Conservation (phyloP, 1,139 yeast genomes). For the Diutina ranongensis region DNA sequence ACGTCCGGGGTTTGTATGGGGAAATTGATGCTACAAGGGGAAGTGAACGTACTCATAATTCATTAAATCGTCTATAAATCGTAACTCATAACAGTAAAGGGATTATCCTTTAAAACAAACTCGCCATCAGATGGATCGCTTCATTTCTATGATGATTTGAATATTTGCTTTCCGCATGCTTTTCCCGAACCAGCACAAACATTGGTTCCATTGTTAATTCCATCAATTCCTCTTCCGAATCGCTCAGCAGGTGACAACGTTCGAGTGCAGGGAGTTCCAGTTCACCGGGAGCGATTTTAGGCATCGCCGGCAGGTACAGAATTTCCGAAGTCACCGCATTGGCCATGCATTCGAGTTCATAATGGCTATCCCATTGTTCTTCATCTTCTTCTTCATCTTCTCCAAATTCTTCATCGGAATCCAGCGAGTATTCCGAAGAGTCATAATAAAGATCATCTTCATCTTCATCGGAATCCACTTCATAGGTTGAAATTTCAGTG, state of each 20-base stretch:
- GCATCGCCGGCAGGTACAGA: constrained; percentile 18
- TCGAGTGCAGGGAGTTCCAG: constrained; percentile 14
- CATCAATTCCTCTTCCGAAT: constrained; percentile 9
- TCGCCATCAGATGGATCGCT: constrained; percentile 16
- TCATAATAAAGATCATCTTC: constrained; percentile 10
- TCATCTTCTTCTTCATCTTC: constrained; percentile 7
- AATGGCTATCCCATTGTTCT: constrained; percentile 14
- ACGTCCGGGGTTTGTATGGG: no score
- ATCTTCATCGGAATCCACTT: constrained; percentile 20
- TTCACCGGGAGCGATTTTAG: constrained; percentile 13
- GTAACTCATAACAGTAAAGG: neutral
- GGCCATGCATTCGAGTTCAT: constrained; percentile 13
- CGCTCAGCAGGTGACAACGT: constrained; percentile 8
- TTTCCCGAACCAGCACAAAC: neutral
- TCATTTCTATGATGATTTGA: constrained; percentile 14
- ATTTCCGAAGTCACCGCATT: constrained; percentile 13
- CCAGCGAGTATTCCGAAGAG: constrained; percentile 8
- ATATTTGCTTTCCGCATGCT: constrained; percentile 6
- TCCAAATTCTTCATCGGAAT: constrained; percentile 9
- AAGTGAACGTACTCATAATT: constrained; percentile 3
- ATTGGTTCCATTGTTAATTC: constrained; percentile 3
- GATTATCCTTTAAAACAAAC: constrained; percentile 12
- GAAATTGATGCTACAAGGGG: no score
- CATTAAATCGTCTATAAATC: constrained; percentile 5
- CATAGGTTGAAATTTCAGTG: constrained; percentile 16